A percentile compares a stretch with the other conserved stretches of the same genome.
These are phyloP conservation scores for Schizosaccharomyces osmophilus DNA, from an alignment of 805 yeast species.

Conservation along the genomic window DNA sequence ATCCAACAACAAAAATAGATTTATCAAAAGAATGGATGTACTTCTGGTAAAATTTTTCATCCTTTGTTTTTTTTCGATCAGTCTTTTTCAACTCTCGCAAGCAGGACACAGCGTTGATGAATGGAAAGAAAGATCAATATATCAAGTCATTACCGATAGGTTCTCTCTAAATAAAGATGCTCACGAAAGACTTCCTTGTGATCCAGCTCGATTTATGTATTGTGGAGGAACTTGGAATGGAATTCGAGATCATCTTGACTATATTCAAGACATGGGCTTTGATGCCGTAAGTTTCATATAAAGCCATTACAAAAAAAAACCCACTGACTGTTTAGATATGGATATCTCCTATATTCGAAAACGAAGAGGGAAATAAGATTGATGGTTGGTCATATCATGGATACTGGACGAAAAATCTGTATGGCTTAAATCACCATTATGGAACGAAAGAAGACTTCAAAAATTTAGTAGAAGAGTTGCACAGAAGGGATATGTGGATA, in stretches of 20 bases:
- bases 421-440: background rate
- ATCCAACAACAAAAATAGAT: too few species aligned
- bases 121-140: background rate
- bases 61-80: background rate
- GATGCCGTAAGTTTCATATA: slow-evolving; percentile 1
- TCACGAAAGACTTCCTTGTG: background rate
- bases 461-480: slow-evolving; percentile 1
- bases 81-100: background rate
- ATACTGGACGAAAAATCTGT: background rate
- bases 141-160: slow-evolving; percentile 4
- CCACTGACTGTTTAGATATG: slow-evolving; percentile 1
- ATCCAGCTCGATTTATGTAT: background rate
- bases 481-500: slow-evolving; percentile 4
- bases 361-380: slow-evolving; percentile 2
- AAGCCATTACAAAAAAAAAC: background rate
- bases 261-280: slow-evolving; percentile 5
- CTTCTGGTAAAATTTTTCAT: background rate
- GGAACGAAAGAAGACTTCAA: slow-evolving; percentile 2
- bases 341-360: slow-evolving; percentile 4
- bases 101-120: background rate
- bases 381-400: slow-evolving; percentile 4
- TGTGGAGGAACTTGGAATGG: slow-evolving; percentile 6
- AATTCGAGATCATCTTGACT: slow-evolving; percentile 2
- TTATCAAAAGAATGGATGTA: background rate
- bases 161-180: slow-evolving; percentile 2